Conservation (phyloP, 1,139 yeast genomes). For the Geotrichum restrictum region DNA sequence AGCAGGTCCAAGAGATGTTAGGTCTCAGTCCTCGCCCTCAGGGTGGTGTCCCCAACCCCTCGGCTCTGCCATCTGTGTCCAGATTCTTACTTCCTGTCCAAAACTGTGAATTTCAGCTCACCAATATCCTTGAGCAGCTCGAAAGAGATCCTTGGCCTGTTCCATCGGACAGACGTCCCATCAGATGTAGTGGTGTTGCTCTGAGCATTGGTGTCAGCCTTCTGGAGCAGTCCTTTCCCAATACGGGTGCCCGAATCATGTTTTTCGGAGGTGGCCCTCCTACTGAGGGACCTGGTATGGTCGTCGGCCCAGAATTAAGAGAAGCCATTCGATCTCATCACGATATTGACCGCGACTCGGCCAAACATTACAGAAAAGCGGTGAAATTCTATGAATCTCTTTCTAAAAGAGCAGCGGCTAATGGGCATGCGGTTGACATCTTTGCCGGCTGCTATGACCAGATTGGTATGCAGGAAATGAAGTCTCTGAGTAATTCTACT, state of each 20-base stretch:
- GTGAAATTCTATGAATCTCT: slow-evolving; percentile 71
- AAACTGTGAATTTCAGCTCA: slow-evolving; percentile 82
- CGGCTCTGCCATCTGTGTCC: slow-evolving; percentile 46
- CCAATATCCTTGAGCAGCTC: slow-evolving; percentile 73
- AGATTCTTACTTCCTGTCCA: slow-evolving; percentile 83
- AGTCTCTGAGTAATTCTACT: slow-evolving; percentile 70
- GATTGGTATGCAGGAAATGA: slow-evolving; percentile 93
- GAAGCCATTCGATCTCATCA: slow-evolving; percentile 97
- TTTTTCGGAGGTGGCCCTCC: slow-evolving; percentile 94
- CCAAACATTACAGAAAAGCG: slow-evolving; percentile 87
- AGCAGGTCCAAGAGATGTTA: slow-evolving; percentile 72
- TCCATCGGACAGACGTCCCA: slow-evolving; percentile 79
- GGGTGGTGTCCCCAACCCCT: slow-evolving; percentile 30
- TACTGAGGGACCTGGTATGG: slow-evolving; percentile 91
- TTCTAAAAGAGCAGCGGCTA: slow-evolving; percentile 64
- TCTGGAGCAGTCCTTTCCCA: slow-evolving; percentile 81
- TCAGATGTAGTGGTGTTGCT: slow-evolving; percentile 93
- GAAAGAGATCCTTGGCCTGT: slow-evolving; percentile 90
- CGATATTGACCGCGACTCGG: slow-evolving; percentile 85
- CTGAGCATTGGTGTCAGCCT: slow-evolving; percentile 77
- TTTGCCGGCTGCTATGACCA: slow-evolving; percentile 97
- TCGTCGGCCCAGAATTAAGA: slow-evolving; percentile 84
- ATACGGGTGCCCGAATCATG: slow-evolving; percentile 86
- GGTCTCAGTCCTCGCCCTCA: slow-evolving; percentile 45
- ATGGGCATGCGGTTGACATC: slow-evolving; percentile 79